These are phyloP conservation scores for Marasmius tenuissimus DNA, from an alignment of 1,284 basidiomycete genomes.

Conservation along the genomic window DNA sequence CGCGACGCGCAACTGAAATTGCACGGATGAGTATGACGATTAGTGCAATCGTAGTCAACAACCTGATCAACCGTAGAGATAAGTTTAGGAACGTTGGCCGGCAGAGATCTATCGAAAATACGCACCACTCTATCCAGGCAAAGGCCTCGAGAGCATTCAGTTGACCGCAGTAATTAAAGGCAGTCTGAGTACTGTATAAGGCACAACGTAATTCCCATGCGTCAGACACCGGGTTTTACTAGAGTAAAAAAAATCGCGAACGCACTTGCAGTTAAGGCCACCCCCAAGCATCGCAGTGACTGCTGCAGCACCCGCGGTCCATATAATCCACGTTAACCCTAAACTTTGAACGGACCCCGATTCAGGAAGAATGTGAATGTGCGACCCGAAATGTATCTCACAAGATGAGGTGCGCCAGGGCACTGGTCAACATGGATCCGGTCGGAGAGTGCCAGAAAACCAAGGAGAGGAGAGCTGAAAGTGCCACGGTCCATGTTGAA, in stretches of 20 bases:
- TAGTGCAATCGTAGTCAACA: conserved; percentile 53
- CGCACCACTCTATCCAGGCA: conserved; percentile 63
- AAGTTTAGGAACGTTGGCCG: neutral
- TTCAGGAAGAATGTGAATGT: neutral
- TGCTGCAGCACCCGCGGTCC: conserved; percentile 66
- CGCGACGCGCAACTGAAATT: conserved; percentile 47
- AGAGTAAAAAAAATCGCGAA: conserved; percentile 11
- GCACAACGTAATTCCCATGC: neutral
- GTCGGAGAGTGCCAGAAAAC: conserved; percentile 52
- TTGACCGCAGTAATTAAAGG: conserved; percentile 57
- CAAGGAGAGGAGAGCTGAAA: conserved; percentile 49
- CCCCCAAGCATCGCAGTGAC: conserved; percentile 67
- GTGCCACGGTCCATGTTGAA: conserved; percentile 67
- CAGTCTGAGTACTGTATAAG: conserved; percentile 5
- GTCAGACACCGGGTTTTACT: neutral
- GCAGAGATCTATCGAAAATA: neutral
- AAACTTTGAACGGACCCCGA: neutral
- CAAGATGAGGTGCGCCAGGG: conserved; percentile 64
- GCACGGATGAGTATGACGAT: conserved; percentile 54
- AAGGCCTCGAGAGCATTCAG: conserved; percentile 62
- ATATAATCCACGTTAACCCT: conserved; percentile 76
- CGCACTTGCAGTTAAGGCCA: conserved; percentile 64
- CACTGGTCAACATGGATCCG: conserved; percentile 53
- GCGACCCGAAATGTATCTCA: conserved; percentile 32
- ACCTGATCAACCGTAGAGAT: conserved; percentile 34